Percentiles rank a stretch among this genome's conserved stretches.
These are phyloP conservation scores for Arachis monticola DNA, from an alignment of 331 rosid genomes.

Conservation along the genomic window DNA sequence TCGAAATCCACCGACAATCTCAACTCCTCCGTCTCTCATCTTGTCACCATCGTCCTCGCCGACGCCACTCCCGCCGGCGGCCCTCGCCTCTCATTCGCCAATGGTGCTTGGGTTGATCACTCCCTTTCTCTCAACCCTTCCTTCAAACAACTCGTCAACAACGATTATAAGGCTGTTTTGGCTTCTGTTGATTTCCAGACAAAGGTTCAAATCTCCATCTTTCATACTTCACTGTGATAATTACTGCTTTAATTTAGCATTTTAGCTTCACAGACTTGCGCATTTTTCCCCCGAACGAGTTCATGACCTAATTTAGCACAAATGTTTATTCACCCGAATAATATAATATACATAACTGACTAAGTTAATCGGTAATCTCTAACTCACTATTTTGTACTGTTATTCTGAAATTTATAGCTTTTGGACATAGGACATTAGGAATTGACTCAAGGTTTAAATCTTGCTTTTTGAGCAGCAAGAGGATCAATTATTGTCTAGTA, in stretches of 20 bases:
- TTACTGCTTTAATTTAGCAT: no score
- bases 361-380: no score
- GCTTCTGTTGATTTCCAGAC: no score
- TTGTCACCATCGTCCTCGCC: conserved; percentile 56
- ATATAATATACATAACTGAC: neutral
- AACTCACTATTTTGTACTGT: no score
- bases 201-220: no score
- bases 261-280: no score
- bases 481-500: neutral
- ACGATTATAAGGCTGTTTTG: no score
- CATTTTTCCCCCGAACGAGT: neutral
- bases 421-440: no score
- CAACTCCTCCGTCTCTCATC: conserved; percentile 70
- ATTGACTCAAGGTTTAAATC: no score
- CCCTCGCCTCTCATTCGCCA: conserved; percentile 66
- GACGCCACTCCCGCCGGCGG: conserved; percentile 72
- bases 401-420: no score
- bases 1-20: conserved; percentile 63
- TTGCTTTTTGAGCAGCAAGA: neutral
- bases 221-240: no score
- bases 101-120: conserved; percentile 72
- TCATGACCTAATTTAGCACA: neutral
- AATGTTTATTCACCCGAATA: neutral
- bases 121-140: conserved; percentile 57
- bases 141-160: no score